Evolutionary conservation across 164 flowering plant species (phyloP).

Genomic region (Magnolia sinica): DNA sequence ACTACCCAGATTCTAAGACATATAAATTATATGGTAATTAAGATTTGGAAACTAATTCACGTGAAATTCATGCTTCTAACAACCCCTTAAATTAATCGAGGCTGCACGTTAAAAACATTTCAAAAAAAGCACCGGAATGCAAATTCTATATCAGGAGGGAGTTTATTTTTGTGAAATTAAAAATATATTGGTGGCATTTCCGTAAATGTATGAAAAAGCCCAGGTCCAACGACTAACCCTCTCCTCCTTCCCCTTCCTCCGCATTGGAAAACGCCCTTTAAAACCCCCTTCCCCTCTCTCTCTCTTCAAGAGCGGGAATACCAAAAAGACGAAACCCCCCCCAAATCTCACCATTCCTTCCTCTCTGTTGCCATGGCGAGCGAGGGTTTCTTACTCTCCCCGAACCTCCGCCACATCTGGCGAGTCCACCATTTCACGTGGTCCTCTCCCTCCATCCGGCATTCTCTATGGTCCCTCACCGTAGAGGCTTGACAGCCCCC

Average conservation of each 20-base stretch:
- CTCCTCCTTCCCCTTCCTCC: neutral
- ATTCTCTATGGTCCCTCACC: neutral
- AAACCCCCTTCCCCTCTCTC: neutral
- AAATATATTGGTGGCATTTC: neutral
- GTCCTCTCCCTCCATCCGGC: neutral
- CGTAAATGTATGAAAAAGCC: neutral
- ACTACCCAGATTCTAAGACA: too few relatives aligned
- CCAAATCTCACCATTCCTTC: neutral
- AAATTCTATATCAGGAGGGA: too few relatives aligned
- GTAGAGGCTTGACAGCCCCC: neutral
- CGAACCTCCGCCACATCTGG: constrained; percentile 1
- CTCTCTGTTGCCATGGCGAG: neutral
- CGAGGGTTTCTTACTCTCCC: constrained; percentile 1
- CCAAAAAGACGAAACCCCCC: neutral
- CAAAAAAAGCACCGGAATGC: too few relatives aligned
- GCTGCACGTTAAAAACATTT: too few relatives aligned
- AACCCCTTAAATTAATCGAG: too few relatives aligned
- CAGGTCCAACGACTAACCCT: neutral
- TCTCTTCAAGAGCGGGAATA: neutral
- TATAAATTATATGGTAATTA: too few relatives aligned
- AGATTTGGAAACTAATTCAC: too few relatives aligned
- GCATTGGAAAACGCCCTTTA: constrained; percentile 8
- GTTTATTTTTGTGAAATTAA: too few relatives aligned
- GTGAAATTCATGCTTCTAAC: too few relatives aligned
- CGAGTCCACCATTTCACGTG: constrained; percentile 4